A percentile compares a stretch with the other conserved stretches of the same genome.
These are phyloP conservation scores for Alternaria triticimaculans DNA, from an alignment of 2,329 filamentous ascomycete species.

Conservation along the genomic window DNA sequence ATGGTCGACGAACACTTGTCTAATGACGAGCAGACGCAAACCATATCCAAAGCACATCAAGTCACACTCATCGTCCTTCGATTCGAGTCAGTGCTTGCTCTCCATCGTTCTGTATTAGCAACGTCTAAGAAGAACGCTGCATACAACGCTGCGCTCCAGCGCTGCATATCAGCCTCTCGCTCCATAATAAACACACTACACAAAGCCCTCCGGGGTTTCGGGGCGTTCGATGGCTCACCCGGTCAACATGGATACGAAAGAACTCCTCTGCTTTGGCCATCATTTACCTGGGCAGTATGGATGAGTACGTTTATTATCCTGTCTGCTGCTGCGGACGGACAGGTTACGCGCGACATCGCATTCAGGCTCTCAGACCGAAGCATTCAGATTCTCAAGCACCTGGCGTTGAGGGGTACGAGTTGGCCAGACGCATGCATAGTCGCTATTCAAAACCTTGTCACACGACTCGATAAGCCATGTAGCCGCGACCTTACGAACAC, in stretches of 20 bases:
- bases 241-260: slow-evolving; percentile 28
- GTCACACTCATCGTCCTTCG: slow-evolving; percentile 32
- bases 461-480: slow-evolving; percentile 18
- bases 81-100: slow-evolving; percentile 30
- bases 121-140: slow-evolving; percentile 26
- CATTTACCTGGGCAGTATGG: slow-evolving; percentile 37
- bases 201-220: slow-evolving; percentile 30
- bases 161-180: slow-evolving; percentile 32
- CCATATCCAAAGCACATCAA: slow-evolving; percentile 29
- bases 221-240: slow-evolving; percentile 31
- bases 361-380: slow-evolving; percentile 23
- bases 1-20: slow-evolving; percentile 34
- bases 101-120: slow-evolving; percentile 31
- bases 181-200: slow-evolving; percentile 34
- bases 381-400: slow-evolving; percentile 27
- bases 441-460: slow-evolving; percentile 27
- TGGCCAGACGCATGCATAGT: slow-evolving; percentile 36
- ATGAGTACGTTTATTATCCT: slow-evolving; percentile 35
- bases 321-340: slow-evolving; percentile 27
- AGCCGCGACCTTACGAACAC: slow-evolving; percentile 11
- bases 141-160: slow-evolving; percentile 31
- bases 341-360: slow-evolving; percentile 27
- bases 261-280: slow-evolving; percentile 32
- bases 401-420: slow-evolving; percentile 31
- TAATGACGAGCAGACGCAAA: slow-evolving; percentile 12